These are phyloP conservation scores for Penicillium sp. DNA, from an alignment of 2,329 filamentous ascomycete species.

Conservation along the genomic window DNA sequence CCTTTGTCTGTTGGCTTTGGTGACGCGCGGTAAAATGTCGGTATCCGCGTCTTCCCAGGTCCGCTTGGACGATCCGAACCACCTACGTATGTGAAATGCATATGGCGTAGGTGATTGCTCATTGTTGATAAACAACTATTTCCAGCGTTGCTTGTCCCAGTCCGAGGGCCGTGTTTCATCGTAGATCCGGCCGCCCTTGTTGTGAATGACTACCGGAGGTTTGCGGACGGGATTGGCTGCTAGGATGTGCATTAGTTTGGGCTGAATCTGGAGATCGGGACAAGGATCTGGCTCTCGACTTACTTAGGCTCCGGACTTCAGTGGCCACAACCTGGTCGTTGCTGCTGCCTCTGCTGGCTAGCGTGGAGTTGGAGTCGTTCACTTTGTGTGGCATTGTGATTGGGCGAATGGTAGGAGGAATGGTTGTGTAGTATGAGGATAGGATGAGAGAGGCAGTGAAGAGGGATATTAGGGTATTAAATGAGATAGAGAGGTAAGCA, in stretches of 20 bases:
- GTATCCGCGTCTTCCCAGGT: slow-evolving; percentile 1
- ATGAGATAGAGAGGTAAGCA: neutral
- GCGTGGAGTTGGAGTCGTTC: slow-evolving; percentile 39
- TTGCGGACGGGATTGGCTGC: slow-evolving; percentile 34
- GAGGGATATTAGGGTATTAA: slow-evolving; percentile 1
- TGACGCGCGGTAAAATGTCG: slow-evolving; percentile 19
- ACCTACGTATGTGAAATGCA: neutral
- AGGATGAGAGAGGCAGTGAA: neutral
- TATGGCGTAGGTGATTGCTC: neutral
- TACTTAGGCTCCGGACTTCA: slow-evolving; percentile 36
- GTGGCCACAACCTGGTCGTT: slow-evolving; percentile 31
- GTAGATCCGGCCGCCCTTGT: slow-evolving; percentile 38
- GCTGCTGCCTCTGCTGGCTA: slow-evolving; percentile 34
- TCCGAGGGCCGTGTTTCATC: slow-evolving; percentile 39
- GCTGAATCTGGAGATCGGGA: slow-evolving; percentile 26
- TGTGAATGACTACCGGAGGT: slow-evolving; percentile 36
- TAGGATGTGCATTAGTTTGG: slow-evolving; percentile 23
- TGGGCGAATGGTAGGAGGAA: neutral
- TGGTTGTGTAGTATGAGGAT: neutral
- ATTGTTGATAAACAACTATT: slow-evolving; percentile 22
- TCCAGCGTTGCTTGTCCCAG: slow-evolving; percentile 43
- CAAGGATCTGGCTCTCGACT: slow-evolving; percentile 16
- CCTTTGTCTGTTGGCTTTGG: neutral
- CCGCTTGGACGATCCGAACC: neutral
- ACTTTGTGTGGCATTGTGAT: slow-evolving; percentile 37